phyloP scores from a whole-genome alignment of 345 rosid species.

The Populus alba region DNA sequence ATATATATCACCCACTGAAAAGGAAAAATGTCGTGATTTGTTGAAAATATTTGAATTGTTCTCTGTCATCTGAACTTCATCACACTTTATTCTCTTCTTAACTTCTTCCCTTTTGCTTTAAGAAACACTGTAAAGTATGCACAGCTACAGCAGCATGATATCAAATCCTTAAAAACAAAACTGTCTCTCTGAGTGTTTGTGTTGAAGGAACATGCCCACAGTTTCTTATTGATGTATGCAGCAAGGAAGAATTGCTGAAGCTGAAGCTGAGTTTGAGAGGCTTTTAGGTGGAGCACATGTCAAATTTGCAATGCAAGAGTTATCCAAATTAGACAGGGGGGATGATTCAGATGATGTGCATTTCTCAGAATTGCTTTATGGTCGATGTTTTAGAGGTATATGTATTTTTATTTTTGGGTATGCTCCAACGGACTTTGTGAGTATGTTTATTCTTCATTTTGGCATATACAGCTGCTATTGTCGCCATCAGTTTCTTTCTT shows the following conservation, averaged over 20 bases:
- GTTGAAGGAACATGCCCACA: constrained; percentile 6
- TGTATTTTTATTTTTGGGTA: constrained; percentile 4
- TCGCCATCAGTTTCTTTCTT: constrained; percentile 3
- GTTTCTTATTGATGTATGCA: constrained; percentile 32
- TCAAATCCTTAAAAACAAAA: background rate
- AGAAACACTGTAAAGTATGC: background rate
- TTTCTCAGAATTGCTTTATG: constrained; percentile 64
- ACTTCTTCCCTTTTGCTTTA: background rate
- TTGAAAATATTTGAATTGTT: too few species aligned
- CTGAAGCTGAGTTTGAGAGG: constrained; percentile 81
- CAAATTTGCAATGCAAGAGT: constrained; percentile 69
- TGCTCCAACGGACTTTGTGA: constrained; percentile 9
- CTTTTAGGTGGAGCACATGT: constrained; percentile 82
- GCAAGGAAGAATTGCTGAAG: constrained; percentile 84
- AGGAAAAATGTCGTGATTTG: background rate
- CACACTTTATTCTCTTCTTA: background rate
- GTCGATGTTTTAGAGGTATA: constrained; percentile 86
- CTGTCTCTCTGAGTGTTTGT: background rate
- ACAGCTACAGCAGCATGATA: background rate
- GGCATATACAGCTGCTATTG: constrained; percentile 9
- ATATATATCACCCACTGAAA: background rate
- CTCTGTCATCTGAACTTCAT: background rate
- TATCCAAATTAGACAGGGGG: constrained; percentile 69
- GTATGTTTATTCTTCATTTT: constrained; percentile 7
- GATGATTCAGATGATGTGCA: constrained; percentile 64